phyloP scores from a whole-genome alignment of 2,329 filamentous ascomycete species.

The Trichoderma atroviride region DNA sequence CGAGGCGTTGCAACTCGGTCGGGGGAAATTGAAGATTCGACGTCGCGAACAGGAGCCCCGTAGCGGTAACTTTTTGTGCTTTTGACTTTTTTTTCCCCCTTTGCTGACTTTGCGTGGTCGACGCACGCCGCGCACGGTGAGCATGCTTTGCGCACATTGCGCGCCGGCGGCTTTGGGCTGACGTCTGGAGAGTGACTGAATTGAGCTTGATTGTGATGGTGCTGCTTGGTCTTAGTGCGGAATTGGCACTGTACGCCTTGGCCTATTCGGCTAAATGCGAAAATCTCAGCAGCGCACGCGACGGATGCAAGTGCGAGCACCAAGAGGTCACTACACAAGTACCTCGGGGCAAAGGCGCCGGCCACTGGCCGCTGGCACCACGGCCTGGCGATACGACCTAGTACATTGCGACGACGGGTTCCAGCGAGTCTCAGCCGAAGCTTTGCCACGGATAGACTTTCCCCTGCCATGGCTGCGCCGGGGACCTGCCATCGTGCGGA shows the following conservation, averaged over 20 bases:
- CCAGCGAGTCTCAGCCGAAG: conserved; percentile 5
- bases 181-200: not conserved
- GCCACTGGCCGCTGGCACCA: not conserved
- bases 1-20: conserved; percentile 1
- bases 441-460: conserved; percentile 5
- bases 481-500: conserved; percentile 28
- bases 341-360: conserved; percentile 11
- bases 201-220: not conserved
- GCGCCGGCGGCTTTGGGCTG: conserved; percentile 15
- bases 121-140: not conserved
- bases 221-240: not conserved
- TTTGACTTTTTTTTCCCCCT: not conserved
- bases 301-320: not conserved
- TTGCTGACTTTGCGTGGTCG: not conserved
- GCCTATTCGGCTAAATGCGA: conserved; percentile 21
- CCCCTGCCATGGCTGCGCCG: conserved; percentile 21
- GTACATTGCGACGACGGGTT: not conserved
- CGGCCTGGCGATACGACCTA: not conserved
- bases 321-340: conserved; percentile 10
- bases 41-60: not conserved
- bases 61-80: not conserved
- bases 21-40: conserved; percentile 2
- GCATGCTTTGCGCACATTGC: not conserved
- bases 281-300: conserved; percentile 20
- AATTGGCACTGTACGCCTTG: not conserved